These are phyloP conservation scores for Metarhizium guizhouense DNA, from an alignment of 2,329 filamentous ascomycete species.

Conservation along the genomic window DNA sequence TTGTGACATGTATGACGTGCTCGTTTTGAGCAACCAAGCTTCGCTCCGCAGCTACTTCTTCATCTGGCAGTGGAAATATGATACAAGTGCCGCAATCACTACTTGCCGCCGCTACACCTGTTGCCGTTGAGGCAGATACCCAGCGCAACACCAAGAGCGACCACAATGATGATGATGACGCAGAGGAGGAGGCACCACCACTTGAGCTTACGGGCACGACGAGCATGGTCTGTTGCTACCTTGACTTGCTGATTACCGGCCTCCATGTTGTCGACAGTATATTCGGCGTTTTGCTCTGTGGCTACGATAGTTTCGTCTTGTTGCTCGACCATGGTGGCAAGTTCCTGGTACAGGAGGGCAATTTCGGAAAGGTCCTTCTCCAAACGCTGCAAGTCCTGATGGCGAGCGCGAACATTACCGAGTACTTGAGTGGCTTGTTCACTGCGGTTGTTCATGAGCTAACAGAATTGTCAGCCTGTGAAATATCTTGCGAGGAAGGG, in stretches of 20 bases:
- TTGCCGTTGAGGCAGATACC: slow-evolving; percentile 33
- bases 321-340: slow-evolving; percentile 64
- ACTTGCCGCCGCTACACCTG: slow-evolving; percentile 5
- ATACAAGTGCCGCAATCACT: not conserved
- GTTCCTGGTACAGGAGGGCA: slow-evolving; percentile 60
- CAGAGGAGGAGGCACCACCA: slow-evolving; percentile 66
- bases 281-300: slow-evolving; percentile 55
- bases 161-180: slow-evolving; percentile 46
- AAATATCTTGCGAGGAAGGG: not conserved
- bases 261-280: slow-evolving; percentile 58
- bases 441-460: slow-evolving; percentile 68
- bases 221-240: slow-evolving; percentile 57
- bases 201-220: slow-evolving; percentile 64
- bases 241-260: slow-evolving; percentile 62
- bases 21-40: not conserved
- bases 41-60: not conserved
- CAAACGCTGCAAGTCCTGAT: slow-evolving; percentile 76
- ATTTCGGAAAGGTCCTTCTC: slow-evolving; percentile 67
- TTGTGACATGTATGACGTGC: not conserved
- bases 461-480: not conserved
- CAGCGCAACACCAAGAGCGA: slow-evolving; percentile 46
- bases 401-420: slow-evolving; percentile 70
- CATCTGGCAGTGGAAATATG: not conserved
- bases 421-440: slow-evolving; percentile 66
- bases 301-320: slow-evolving; percentile 57